A percentile compares a stretch with the other conserved stretches of the same genome.
These are phyloP conservation scores for Vanrija pseudolonga DNA, from an alignment of 1,284 basidiomycete genomes.

Conservation along the genomic window DNA sequence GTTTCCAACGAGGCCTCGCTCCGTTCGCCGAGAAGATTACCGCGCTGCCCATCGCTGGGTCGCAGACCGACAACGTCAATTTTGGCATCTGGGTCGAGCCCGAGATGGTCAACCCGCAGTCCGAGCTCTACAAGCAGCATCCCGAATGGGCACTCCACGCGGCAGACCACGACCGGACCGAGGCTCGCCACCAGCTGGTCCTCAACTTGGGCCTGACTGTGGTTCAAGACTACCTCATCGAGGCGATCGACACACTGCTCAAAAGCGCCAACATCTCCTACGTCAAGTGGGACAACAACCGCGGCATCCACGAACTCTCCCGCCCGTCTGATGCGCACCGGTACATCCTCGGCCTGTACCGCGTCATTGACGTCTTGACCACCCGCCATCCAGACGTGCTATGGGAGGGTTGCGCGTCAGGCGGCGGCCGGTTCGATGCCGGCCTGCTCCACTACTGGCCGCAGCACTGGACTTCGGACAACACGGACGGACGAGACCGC, in stretches of 20 bases:
- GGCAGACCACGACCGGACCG: slow-evolving; percentile 16
- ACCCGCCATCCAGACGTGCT: slow-evolving; percentile 28
- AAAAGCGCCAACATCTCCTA: slow-evolving; percentile 24
- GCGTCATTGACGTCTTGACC: slow-evolving; percentile 26
- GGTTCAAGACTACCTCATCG: slow-evolving; percentile 36
- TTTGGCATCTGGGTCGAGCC: slow-evolving; percentile 42
- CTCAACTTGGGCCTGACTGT: slow-evolving; percentile 25
- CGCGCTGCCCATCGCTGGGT: background rate
- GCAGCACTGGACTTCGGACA: slow-evolving; percentile 35
- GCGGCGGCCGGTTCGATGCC: slow-evolving; percentile 36
- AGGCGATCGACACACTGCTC: slow-evolving; percentile 18
- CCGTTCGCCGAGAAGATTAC: slow-evolving; percentile 21
- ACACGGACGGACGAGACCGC: slow-evolving; percentile 33
- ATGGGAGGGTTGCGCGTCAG: slow-evolving; percentile 37
- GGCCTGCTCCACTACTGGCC: slow-evolving; percentile 33
- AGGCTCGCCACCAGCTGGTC: slow-evolving; percentile 31
- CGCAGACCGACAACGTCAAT: slow-evolving; percentile 8
- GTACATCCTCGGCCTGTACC: slow-evolving; percentile 38
- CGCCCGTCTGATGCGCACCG: slow-evolving; percentile 19
- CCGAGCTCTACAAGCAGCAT: slow-evolving; percentile 30
- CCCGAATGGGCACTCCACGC: slow-evolving; percentile 35
- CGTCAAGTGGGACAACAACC: slow-evolving; percentile 41
- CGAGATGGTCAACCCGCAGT: slow-evolving; percentile 38
- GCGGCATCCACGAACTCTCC: slow-evolving; percentile 36
- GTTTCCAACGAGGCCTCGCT: slow-evolving; percentile 27